Evolutionary conservation across 129 eudicot genomes (phyloP).

Genomic region (Calendula officinalis): DNA sequence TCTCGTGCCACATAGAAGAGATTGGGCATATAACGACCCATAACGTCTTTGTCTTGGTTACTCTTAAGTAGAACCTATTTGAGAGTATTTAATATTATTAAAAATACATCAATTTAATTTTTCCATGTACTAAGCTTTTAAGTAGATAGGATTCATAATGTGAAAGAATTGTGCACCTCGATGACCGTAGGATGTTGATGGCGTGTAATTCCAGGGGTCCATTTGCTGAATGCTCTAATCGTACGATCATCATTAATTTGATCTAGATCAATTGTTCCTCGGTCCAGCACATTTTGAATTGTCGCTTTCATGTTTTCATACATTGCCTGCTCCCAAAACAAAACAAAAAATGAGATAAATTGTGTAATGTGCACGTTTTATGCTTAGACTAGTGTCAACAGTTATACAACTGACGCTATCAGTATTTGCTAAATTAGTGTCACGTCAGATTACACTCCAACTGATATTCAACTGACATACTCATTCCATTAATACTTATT

Average conservation of each 20-base stretch:
- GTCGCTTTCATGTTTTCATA: slow-evolving; percentile 41
- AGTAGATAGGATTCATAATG: too few species aligned
- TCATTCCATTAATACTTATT: too few species aligned
- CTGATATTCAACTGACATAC: too few species aligned
- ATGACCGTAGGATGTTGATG: slow-evolving; percentile 70
- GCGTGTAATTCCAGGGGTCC: slow-evolving; percentile 52
- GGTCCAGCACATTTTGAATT: slow-evolving; percentile 47
- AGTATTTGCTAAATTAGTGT: too few species aligned
- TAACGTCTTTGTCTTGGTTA: slow-evolving; percentile 39
- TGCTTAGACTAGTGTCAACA: too few species aligned
- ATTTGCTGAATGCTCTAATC: slow-evolving; percentile 43
- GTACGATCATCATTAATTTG: slow-evolving; percentile 25
- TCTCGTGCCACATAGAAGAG: slow-evolving; percentile 63
- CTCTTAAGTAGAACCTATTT: slow-evolving; percentile 50
- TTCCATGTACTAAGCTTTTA: too few species aligned
- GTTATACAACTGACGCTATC: too few species aligned
- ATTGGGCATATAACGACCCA: slow-evolving; percentile 59
- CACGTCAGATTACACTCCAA: too few species aligned
- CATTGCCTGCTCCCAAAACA: slow-evolving; percentile 28
- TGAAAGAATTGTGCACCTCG: slow-evolving; percentile 40
- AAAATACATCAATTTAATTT: too few species aligned
- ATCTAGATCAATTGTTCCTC: slow-evolving; percentile 33
- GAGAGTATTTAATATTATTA: neutral
- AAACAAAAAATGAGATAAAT: neutral
- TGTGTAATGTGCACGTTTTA: neutral